Evolutionary conservation across 768 basidiomycete species (phyloP).

Genomic region (Mrakia gelida): DNA sequence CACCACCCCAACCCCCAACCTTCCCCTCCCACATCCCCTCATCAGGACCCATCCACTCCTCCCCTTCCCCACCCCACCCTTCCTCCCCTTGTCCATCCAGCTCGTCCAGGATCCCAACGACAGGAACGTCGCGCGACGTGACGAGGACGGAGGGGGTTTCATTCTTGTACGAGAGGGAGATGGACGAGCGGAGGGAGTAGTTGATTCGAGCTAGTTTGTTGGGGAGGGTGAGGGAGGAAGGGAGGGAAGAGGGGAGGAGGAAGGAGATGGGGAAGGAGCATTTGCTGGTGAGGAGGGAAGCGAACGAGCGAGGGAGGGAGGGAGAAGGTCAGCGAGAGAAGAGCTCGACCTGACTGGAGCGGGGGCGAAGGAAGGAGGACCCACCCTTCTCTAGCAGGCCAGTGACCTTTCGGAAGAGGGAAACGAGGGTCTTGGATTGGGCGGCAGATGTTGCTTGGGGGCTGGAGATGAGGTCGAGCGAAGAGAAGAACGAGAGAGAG

Average conservation of each 20-base stretch:
- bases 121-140: not conserved
- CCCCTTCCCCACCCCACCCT: not conserved
- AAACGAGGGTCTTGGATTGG: conserved; percentile 3
- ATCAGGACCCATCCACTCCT: not conserved
- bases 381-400: conserved; percentile 18
- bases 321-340: not conserved
- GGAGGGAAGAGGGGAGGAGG: not conserved
- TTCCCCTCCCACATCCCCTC: conserved; percentile 15
- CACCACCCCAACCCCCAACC: not conserved
- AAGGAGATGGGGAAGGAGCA: conserved; percentile 10
- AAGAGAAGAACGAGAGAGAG: too few species aligned
- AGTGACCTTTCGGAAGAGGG: not conserved
- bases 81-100: not conserved
- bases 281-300: not conserved
- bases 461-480: not conserved
- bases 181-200: conserved; percentile 12
- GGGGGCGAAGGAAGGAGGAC: too few species aligned
- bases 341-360: too few species aligned
- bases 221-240: conserved; percentile 8
- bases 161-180: not conserved
- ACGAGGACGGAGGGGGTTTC: not conserved
- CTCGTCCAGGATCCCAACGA: conserved; percentile 9
- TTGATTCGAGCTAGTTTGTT: conserved; percentile 12
- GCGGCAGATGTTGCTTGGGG: conserved; percentile 12
- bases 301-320: not conserved